Base-by-base conservation (phyloP, 768 basidiomycete species). In the Rhodosporidiobolus sp. region DNA sequence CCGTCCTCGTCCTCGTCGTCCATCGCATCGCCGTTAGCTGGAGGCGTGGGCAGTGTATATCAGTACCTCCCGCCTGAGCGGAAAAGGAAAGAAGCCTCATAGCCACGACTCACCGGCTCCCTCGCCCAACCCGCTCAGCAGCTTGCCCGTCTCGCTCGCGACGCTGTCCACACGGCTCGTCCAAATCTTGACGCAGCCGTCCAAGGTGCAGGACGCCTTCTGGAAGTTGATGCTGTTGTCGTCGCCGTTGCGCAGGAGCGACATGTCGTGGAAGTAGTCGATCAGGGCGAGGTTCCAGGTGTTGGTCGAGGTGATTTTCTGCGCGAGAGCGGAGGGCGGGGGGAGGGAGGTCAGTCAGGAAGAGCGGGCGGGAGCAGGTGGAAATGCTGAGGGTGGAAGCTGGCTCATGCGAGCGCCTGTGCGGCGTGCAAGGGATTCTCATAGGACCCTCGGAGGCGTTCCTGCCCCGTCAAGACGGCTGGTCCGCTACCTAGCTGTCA, bases 121-220 rank as follows among this genome's bases (percentile, higher is more conserved):
- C 50, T 85, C 86, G 2, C 87, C 86, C 34, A 99, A 86, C 78
- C 97, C 97, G 77, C 89, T 92, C 67, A 97, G 85, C 20, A 99
- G 85, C 80, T 96, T 97, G 35, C 93, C 93, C 0, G 94, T 97
- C 81, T 98, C 96, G 1, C 92, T 95, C 32, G 92, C 92, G 48
- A 98, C 94, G 72, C 90, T 91, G 81, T 99, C 96, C 52, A 99
- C 95, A 57, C 96, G 89, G 76, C 90, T 92, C 12, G 94, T 98
- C 94, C 94, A 99, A 73, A 99, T 97, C 83, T 98, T 99, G 81
- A 99, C 93, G 81, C 96, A 99, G 17, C 95, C 96, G 70, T 99
- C 96, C 30, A 99, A 87, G 0, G 96, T 98, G 80, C 89, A 94
- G 0, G 92, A 94, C 24, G 96, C 96, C 79, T 95, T 94, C 82